A percentile compares a stretch with the other conserved stretches of the same genome.
phyloP scores from a whole-genome alignment of 78 protist genomes.

The slime mould (Dictyostelium discoideum) region DNA sequence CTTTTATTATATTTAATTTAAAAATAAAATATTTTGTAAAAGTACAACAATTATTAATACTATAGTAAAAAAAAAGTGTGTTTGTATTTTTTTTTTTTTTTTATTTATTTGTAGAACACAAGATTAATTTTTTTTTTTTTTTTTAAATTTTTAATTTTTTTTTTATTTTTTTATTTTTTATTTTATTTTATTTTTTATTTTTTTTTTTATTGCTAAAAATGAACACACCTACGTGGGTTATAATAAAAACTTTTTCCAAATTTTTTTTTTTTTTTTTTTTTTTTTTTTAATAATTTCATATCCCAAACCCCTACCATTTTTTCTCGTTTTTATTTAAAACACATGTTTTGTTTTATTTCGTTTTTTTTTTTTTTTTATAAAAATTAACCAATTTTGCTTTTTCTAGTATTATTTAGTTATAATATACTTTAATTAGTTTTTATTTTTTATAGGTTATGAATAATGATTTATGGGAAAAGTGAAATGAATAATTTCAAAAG shows the following conservation, averaged over 20 bases:
- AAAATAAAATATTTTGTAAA: neutral
- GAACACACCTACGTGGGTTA: neutral
- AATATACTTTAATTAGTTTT: neutral
- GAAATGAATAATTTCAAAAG: neutral
- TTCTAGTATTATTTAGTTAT: neutral
- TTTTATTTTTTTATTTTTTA: too few species aligned
- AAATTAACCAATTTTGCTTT: neutral
- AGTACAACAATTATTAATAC: neutral
- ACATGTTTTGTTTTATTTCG: too few species aligned
- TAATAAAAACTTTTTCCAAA: too few species aligned
- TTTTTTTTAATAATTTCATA: too few species aligned
- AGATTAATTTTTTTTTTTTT: too few species aligned
- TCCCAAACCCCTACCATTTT: neutral
- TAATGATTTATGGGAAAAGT: neutral
- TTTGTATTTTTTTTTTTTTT: too few species aligned
- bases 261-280: too few species aligned
- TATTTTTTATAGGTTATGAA: neutral
- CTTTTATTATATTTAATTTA: neutral
- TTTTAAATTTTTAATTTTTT: too few species aligned
- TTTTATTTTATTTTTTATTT: too few species aligned
- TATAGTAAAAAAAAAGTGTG: neutral
- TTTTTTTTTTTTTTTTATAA: neutral
- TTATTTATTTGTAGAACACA: neutral
- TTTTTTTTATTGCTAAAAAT: neutral
- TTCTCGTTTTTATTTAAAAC: neutral